Percentiles rank a stretch among this genome's conserved stretches.
Conservation (phyloP, 306 rosid species). For the Clitoria ternatea region DNA sequence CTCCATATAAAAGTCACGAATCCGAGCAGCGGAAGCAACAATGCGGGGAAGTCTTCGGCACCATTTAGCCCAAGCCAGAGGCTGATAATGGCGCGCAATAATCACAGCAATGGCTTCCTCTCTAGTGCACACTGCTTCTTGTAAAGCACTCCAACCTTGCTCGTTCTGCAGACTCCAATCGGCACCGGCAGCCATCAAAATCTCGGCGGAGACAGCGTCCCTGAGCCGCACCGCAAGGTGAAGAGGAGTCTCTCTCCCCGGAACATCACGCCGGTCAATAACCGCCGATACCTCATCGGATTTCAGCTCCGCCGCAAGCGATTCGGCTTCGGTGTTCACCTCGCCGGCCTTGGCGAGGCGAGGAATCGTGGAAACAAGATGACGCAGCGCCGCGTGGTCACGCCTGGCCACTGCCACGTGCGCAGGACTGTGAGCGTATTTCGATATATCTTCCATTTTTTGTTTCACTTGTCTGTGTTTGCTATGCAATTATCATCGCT, state of each 20-base stretch:
- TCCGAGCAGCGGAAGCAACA: slow-evolving; percentile 73
- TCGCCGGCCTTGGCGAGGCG: slow-evolving; percentile 72
- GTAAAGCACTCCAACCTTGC: slow-evolving; percentile 97
- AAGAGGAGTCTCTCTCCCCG: slow-evolving; percentile 94
- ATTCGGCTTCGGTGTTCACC: slow-evolving; percentile 66
- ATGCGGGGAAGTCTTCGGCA: slow-evolving; percentile 92
- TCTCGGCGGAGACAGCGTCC: slow-evolving; percentile 77
- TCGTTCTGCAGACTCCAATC: slow-evolving; percentile 98
- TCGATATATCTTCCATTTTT: slow-evolving; percentile 76
- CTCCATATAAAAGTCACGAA: slow-evolving; percentile 97
- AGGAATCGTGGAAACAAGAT: slow-evolving; percentile 58
- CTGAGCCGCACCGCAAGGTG: slow-evolving; percentile 92
- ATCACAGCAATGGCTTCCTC: slow-evolving; percentile 86
- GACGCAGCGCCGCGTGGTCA: slow-evolving; percentile 71
- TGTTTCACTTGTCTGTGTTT: slow-evolving; percentile 13
- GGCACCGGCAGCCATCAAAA: slow-evolving; percentile 92
- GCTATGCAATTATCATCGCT: slow-evolving; percentile 27
- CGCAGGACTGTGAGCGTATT: slow-evolving; percentile 76
- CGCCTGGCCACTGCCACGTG: slow-evolving; percentile 76
- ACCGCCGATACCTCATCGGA: slow-evolving; percentile 72
- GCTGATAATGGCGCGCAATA: slow-evolving; percentile 87
- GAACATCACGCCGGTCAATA: slow-evolving; percentile 89
- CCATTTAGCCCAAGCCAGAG: slow-evolving; percentile 99
- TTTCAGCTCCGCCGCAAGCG: slow-evolving; percentile 71
- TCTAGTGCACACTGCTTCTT: slow-evolving; percentile 90